Base-by-base conservation (phyloP, 2,329 filamentous ascomycete species). In the Aspergillus eucalypticola region DNA sequence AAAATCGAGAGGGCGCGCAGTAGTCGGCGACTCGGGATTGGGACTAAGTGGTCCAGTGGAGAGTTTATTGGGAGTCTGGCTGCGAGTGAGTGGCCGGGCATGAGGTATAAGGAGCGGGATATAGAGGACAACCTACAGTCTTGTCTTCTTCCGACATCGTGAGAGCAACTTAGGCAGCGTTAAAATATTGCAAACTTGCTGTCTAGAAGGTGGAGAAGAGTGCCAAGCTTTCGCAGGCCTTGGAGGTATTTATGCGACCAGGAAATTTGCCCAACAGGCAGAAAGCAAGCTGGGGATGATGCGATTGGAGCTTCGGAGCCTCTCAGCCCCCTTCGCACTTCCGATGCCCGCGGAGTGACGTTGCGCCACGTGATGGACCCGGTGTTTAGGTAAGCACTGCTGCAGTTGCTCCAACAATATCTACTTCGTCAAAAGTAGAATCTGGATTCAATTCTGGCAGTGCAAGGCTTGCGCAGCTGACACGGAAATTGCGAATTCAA, bases 1-100 rank as follows among this genome's bases (percentile, higher is more conserved):
- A 64, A 85, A 85, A 65, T 85, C 83, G 56, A 86, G 74, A 56
- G 82, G 81, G 38, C 82, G 81, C 56, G 83, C 83, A 38, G 83
- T 85, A 6, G 83, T 85, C 13, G 82, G 82, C 17, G 82, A 84
- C 67, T 84, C 82, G 19, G 81, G 76, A 54, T 75, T 76, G 62
- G 73, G 69, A 66, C 68, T 73, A 59, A 64, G 72, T n/a, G 68
- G 67, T 11, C 63, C 69, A 60, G 66, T 63, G 38, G 68, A 62
- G 32, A 69, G 67, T 67, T 77, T 80, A 62, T 68, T 69, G 66
- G 76, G 71, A 70, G 72, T 67, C 66, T 73, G 68, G 71, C 71
- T 60, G 60, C 56, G 56, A 54, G 51, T 64, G 49, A 67, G 64
- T 60, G 62, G 49, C 44, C 55, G 62, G 21, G 21, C 32, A 58